Base-by-base conservation (phyloP, 805 yeast genomes). In the Clavispora fructus region DNA sequence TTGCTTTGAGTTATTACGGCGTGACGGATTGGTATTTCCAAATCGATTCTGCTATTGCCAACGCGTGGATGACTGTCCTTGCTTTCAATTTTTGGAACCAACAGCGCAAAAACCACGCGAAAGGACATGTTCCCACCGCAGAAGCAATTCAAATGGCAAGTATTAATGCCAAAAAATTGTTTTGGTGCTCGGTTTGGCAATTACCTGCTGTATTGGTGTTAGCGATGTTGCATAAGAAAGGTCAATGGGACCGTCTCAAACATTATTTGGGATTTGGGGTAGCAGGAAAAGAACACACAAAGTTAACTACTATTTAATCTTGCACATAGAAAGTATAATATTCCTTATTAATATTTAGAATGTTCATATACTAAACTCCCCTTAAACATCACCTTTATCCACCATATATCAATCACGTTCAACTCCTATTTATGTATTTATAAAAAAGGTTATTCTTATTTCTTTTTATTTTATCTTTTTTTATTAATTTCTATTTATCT, bases 161-260 rank as follows among this genome's bases (percentile, higher is more conserved):
- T 57, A 55, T 71, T 1, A 83, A 80, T 62, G 98, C 99, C 1
- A 82, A 87, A 49, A 85, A 84, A 61, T 75, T 91, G 38, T 94
- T 94, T 63, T 87, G 96, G 95, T 88, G 95, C 35, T 85, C 96
- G 26, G 96, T 94, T 1, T 81, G 92, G 82, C 98, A 94, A 57
- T 69, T 94, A 40, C 99, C 99, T 0, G 91, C 86, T 0, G 85
- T 95, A 13, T 69, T 94, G 44, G 84, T 90, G 16, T 69, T 94
- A 49, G 97, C 98, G 1, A 92, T 94, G 90, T 63, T 94, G 43
- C 98, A 94, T 65, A 94, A 94, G 67, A 84, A 84, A 62, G 97
- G 97, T 6, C 89, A 90, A 62, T 92, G 97, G 97, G 96, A 90
- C 60, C 63, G 72, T 37, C 44, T 69, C 29, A 65, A 68, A 45